Conservation (phyloP, 2,329 filamentous ascomycete species). For the Venturia aucupariae region DNA sequence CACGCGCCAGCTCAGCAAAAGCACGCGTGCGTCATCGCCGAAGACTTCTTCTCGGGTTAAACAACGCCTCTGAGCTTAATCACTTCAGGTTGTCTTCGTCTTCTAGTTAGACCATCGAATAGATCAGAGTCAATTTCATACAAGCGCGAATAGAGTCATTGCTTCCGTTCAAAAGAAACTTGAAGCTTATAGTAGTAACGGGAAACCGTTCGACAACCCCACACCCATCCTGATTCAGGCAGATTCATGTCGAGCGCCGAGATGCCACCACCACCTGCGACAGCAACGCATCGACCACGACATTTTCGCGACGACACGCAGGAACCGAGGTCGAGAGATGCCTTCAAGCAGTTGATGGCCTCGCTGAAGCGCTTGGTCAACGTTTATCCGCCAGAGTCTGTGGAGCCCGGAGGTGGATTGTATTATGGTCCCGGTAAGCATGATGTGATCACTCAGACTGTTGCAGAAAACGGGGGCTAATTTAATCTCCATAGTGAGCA, state of each 20-base stretch:
- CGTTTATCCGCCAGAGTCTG: slow-evolving; percentile 36
- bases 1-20: not conserved
- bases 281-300: slow-evolving; percentile 22
- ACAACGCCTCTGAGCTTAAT: not conserved
- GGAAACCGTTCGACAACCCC: not conserved
- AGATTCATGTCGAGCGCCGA: slow-evolving; percentile 5
- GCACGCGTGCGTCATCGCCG: not conserved
- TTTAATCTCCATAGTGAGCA: slow-evolving; percentile 15
- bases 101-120: slow-evolving; percentile 1
- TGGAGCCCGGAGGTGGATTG: slow-evolving; percentile 39
- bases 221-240: not conserved
- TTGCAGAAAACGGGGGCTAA: not conserved
- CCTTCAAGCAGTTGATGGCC: slow-evolving; percentile 41
- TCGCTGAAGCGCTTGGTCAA: slow-evolving; percentile 40
- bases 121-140: not conserved
- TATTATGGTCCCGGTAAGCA: slow-evolving; percentile 40
- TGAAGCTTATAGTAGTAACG: too few species aligned
- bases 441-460: not conserved
- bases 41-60: not conserved
- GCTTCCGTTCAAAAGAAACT: too few species aligned
- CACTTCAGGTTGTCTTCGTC: too few species aligned
- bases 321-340: slow-evolving; percentile 30
- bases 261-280: not conserved
- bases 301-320: slow-evolving; percentile 34
- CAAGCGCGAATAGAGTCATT: not conserved